Percentiles rank a stretch among this genome's conserved stretches.
These are phyloP conservation scores for Entomortierella chlamydospora DNA, from an alignment of 192 early-diverging fungal species.

Conservation along the genomic window DNA sequence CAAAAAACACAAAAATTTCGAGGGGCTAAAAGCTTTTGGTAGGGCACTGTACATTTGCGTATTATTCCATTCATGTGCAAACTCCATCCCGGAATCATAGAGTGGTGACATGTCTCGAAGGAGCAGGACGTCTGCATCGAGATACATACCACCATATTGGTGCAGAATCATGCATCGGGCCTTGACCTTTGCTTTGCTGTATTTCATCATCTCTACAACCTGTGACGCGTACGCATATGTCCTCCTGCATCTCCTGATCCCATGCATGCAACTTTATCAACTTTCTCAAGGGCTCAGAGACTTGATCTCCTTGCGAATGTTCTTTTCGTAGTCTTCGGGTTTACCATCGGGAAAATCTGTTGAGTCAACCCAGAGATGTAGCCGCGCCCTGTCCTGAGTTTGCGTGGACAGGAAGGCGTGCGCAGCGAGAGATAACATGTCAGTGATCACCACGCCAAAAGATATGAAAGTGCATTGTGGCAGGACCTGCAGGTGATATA, in stretches of 20 bases:
- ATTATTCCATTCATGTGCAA: conserved; percentile 56
- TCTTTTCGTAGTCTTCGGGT: conserved; percentile 29
- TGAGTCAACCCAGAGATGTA: conserved; percentile 55
- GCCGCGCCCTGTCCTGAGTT: conserved; percentile 24
- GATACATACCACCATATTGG: conserved; percentile 53
- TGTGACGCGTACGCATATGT: background rate
- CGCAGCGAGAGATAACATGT: conserved; percentile 39
- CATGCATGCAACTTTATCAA: conserved; percentile 32
- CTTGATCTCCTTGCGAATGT: conserved; percentile 24
- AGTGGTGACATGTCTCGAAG: conserved; percentile 50
- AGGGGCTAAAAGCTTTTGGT: too few species aligned
- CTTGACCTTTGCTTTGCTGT: background rate
- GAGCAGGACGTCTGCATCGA: conserved; percentile 54
- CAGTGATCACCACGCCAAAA: conserved; percentile 53
- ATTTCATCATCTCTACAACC: background rate
- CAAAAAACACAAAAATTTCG: too few species aligned
- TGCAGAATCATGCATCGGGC: conserved; percentile 53
- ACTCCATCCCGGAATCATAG: conserved; percentile 42
- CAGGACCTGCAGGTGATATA: background rate
- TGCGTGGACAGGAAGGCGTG: conserved; percentile 53
- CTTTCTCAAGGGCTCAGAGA: conserved; percentile 8
- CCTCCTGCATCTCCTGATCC: conserved; percentile 23
- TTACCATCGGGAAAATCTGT: conserved; percentile 28
- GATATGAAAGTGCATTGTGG: conserved; percentile 38
- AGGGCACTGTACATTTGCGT: conserved; percentile 47